Percentiles rank a stretch among this genome's conserved stretches.
phyloP scores from a whole-genome alignment of 495 filamentous ascomycete genomes.

The Entonaema liquescens region DNA sequence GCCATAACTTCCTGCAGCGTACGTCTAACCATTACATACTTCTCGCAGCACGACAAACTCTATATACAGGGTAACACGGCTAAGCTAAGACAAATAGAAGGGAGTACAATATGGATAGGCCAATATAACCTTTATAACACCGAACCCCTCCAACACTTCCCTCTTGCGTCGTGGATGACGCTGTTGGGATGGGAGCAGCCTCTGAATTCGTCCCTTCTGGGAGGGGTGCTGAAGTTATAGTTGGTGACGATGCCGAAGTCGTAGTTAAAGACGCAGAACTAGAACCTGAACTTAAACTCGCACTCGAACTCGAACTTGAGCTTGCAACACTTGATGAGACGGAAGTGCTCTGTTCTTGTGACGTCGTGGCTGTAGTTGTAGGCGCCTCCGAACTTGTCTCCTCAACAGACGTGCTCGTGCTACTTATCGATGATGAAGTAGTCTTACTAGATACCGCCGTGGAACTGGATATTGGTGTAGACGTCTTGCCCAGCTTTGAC shows the following conservation, averaged over 20 bases:
- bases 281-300: not conserved
- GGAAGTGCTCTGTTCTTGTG: not conserved
- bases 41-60: no score
- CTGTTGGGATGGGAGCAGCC: slow-evolving; percentile 5
- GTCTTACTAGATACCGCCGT: not conserved
- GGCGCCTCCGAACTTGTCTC: not conserved
- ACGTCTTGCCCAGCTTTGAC: slow-evolving; percentile 3
- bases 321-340: not conserved
- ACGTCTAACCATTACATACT: no score
- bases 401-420: not conserved
- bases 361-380: not conserved
- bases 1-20: no score
- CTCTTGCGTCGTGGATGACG: slow-evolving; percentile 7
- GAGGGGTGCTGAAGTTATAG: slow-evolving; percentile 8
- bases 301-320: slow-evolving; percentile 4
- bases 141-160: not conserved
- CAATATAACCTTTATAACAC: not conserved
- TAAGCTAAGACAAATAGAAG: slow-evolving; percentile 14
- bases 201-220: slow-evolving; percentile 10
- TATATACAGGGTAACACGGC: not conserved
- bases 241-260: no score
- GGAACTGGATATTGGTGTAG: not conserved
- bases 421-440: not conserved
- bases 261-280: slow-evolving; percentile 2
- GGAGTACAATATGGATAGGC: not conserved